Evolutionary conservation across 1,284 basidiomycete genomes (phyloP).

Genomic region (Vanrija sp.): DNA sequence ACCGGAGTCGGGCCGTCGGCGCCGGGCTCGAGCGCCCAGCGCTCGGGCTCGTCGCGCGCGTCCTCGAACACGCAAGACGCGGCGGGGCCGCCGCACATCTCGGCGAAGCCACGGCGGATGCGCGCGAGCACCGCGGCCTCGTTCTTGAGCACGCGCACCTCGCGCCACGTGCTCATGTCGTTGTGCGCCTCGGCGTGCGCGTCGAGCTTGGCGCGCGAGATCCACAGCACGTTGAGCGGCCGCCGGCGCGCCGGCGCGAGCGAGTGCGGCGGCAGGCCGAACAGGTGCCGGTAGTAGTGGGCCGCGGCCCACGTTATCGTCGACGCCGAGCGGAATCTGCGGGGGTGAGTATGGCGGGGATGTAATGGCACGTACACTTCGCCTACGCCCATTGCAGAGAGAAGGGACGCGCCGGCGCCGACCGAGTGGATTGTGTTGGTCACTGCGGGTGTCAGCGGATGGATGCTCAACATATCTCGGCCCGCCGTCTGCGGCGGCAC

Average conservation of each 20-base stretch:
- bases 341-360: background rate
- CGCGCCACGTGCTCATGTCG: conserved; percentile 39
- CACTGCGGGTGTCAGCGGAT: conserved; percentile 18
- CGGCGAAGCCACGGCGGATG: conserved; percentile 19
- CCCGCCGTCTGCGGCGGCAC: too few species aligned
- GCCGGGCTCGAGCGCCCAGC: conserved; percentile 17
- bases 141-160: conserved; percentile 36
- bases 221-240: conserved; percentile 42
- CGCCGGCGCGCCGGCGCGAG: conserved; percentile 2
- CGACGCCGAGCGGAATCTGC: conserved; percentile 18
- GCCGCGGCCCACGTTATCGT: conserved; percentile 42
- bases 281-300: conserved; percentile 44
- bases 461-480: too few species aligned
- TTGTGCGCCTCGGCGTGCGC: conserved; percentile 25
- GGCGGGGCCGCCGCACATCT: conserved; percentile 17
- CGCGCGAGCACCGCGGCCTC: conserved; percentile 30
- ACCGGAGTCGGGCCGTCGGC: conserved; percentile 4
- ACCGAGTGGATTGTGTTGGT: conserved; percentile 41
- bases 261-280: conserved; percentile 31
- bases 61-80: conserved; percentile 30
- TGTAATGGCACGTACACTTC: conserved; percentile 9
- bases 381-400: conserved; percentile 37
- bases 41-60: conserved; percentile 29
- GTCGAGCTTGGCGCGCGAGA: conserved; percentile 38
- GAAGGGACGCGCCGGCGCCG: conserved; percentile 38